Percentiles rank a stretch among this genome's conserved stretches.
phyloP scores from a whole-genome alignment of 2,329 filamentous ascomycete genomes.

The Grosmannia huntii region DNA sequence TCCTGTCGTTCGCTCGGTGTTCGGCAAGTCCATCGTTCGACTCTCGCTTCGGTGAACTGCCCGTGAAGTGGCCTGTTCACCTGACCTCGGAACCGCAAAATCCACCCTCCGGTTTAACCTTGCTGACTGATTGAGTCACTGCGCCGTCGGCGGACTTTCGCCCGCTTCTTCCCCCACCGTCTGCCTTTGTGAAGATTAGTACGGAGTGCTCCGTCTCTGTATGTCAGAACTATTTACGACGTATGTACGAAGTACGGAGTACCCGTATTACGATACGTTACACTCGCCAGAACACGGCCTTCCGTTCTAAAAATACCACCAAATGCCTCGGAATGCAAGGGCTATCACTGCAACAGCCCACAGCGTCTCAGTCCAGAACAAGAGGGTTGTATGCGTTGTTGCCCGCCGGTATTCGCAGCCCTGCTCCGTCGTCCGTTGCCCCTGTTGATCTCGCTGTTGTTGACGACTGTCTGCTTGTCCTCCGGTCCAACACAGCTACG shows the following conservation, averaged over 20 bases:
- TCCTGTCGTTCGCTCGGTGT: background rate
- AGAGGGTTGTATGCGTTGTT: constrained; percentile 3
- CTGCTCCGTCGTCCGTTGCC: background rate
- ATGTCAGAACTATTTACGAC: no score
- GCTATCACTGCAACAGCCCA: background rate
- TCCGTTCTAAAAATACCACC: no score
- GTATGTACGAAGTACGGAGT: no score
- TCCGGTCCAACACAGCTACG: constrained; percentile 4
- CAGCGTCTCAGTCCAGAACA: constrained; percentile 5
- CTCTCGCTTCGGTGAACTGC: background rate
- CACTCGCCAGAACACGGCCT: no score
- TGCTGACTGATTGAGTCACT: background rate
- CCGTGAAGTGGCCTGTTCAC: background rate
- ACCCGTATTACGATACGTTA: no score
- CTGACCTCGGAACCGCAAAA: background rate
- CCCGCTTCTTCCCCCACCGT: no score
- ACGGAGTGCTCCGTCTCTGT: no score
- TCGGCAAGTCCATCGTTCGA: background rate
- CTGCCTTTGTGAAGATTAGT: no score
- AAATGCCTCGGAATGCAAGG: background rate
- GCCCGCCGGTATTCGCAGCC: background rate
- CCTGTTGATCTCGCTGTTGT: background rate
- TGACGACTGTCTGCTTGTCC: background rate
- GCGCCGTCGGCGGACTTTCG: no score
- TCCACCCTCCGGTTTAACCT: background rate